Base-by-base conservation (phyloP, 148 eudicot genomes). In the Agrostemma githago region DNA sequence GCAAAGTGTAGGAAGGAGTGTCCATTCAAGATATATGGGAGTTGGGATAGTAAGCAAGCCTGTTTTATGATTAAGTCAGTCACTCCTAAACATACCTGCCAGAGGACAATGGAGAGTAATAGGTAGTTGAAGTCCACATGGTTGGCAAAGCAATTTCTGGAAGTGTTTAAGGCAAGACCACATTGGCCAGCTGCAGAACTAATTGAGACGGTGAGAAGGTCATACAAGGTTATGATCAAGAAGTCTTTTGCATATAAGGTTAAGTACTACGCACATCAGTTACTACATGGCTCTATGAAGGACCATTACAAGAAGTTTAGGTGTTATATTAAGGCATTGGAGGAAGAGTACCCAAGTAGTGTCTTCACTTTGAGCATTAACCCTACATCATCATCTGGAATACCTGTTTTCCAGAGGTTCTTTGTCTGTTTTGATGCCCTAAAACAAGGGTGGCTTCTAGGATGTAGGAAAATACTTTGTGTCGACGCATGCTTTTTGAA, bases 141-240 rank as follows among this genome's bases (percentile, higher is more conserved):
- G 72, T 17, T 46, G 38, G 72, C 72, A 17, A 20, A 19, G 9
- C 39, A 68, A 7, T 12, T 68, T 6, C 39, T 68, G 6, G 58
- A 68, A 6, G 57, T 68, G 20, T 68, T 68, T 21, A 68, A 68
- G 5, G 57, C 58, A 5, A 20, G 72, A 11, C 72, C 37, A 15
- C 72, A 68, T 12, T 43, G 72, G 56, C 58, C 58, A 6, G 58
- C 57, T 16, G 14, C 46, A 3, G 57, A 68, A 9, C 44, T 68
- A 0, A 8, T 44, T 2, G 72, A 68, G 14, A 48, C 39, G 5
- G 16, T 68, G 12, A 68, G 72, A 44, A 68, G 39, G 14, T 37
- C 37, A 43, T 68, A 66, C 58, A 68, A 9, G 26, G 58, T 46
- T 0, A 2, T 41, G 1, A 43, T 67, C n/a, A 42, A 42, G 21